Percentiles rank a stretch among this genome's conserved stretches.
These are phyloP conservation scores for Tricholoma hemisulphureum DNA, from an alignment of 768 basidiomycete species.

Conservation along the genomic window DNA sequence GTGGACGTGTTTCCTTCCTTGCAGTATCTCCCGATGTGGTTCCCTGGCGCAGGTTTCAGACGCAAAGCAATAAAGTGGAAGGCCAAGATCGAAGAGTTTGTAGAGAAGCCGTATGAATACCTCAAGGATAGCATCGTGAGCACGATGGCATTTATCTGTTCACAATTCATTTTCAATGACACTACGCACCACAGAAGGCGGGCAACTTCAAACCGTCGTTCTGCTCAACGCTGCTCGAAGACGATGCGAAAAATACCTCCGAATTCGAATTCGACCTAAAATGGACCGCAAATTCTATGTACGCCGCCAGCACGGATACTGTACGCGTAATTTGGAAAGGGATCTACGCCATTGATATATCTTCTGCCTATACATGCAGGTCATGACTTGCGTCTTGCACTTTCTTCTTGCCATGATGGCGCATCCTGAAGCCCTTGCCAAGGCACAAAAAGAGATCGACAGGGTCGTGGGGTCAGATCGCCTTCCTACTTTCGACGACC, in stretches of 20 bases:
- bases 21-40: conserved; percentile 59
- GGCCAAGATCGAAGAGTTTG: conserved; percentile 60
- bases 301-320: conserved; percentile 63
- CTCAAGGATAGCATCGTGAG: conserved; percentile 58
- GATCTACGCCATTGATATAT: neutral
- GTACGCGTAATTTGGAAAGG: conserved; percentile 30
- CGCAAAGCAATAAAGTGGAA: conserved; percentile 61
- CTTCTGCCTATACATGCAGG: conserved; percentile 31
- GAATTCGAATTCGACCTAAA: conserved; percentile 67
- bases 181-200: conserved; percentile 32
- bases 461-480: conserved; percentile 51
- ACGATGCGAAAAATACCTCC: conserved; percentile 36
- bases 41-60: conserved; percentile 68
- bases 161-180: neutral
- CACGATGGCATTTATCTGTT: conserved; percentile 5
- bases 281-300: conserved; percentile 86
- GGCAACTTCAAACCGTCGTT: conserved; percentile 41
- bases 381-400: conserved; percentile 52
- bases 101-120: conserved; percentile 60
- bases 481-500: conserved; percentile 60
- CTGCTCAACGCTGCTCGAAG: conserved; percentile 56
- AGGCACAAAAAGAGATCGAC: conserved; percentile 69
- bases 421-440: conserved; percentile 53
- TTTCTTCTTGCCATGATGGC: conserved; percentile 69
- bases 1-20: conserved; percentile 50